A percentile compares a stretch with the other conserved stretches of the same genome.
These are phyloP conservation scores for Diatrype stigma DNA, from an alignment of 2,329 filamentous ascomycete genomes.

Conservation along the genomic window DNA sequence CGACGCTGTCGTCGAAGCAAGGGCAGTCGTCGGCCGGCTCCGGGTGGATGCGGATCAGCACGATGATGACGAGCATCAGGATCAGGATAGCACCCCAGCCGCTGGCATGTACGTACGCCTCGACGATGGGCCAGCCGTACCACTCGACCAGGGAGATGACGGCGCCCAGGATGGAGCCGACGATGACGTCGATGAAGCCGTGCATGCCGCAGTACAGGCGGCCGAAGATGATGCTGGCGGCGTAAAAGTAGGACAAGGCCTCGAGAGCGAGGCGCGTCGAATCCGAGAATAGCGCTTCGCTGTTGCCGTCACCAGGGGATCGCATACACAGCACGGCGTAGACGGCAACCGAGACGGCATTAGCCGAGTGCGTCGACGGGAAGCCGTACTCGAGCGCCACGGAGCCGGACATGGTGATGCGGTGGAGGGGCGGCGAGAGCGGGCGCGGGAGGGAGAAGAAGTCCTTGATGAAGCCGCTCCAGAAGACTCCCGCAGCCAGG, in stretches of 20 bases:
- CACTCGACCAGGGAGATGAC: constrained; percentile 57
- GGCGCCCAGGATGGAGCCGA: constrained; percentile 75
- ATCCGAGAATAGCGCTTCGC: constrained; percentile 38
- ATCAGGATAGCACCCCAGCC: constrained; percentile 61
- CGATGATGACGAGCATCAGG: constrained; percentile 62
- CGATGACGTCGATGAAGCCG: constrained; percentile 84
- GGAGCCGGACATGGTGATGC: constrained; percentile 96
- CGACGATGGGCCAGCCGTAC: constrained; percentile 57
- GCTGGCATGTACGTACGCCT: constrained; percentile 65
- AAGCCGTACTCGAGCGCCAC: constrained; percentile 96
- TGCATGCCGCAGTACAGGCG: constrained; percentile 98
- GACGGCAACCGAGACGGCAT: constrained; percentile 89
- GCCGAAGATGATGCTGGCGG: constrained; percentile 82
- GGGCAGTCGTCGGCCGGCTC: constrained; percentile 96
- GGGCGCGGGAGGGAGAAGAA: constrained; percentile 88
- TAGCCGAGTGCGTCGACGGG: constrained; percentile 94
- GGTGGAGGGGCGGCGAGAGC: constrained; percentile 82
- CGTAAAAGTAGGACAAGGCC: constrained; percentile 74
- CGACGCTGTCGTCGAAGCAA: constrained; percentile 93
- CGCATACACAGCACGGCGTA: constrained; percentile 73
- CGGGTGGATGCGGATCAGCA: constrained; percentile 83
- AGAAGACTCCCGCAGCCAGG: constrained; percentile 74
- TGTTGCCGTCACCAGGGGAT: constrained; percentile 52
- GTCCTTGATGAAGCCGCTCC: constrained; percentile 92
- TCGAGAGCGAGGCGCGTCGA: constrained; percentile 61